A percentile compares a stretch with the other conserved stretches of the same genome.
These are phyloP conservation scores for Blumeria hordei DNA, from an alignment of 2,329 filamentous ascomycete species.

Conservation along the genomic window DNA sequence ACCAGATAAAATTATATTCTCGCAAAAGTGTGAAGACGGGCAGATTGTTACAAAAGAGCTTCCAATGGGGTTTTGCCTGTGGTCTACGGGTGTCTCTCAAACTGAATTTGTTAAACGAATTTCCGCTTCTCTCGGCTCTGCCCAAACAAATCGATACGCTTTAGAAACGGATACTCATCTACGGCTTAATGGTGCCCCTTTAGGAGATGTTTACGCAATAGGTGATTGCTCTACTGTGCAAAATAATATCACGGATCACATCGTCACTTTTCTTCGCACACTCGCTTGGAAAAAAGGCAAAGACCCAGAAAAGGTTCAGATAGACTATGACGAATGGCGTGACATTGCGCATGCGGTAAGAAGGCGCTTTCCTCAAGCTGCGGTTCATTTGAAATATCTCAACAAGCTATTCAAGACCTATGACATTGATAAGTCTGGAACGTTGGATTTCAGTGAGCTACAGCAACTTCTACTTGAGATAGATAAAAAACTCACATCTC, in stretches of 20 bases:
- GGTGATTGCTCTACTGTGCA: conserved; percentile 93
- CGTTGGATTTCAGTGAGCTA: conserved; percentile 82
- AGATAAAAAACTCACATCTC: conserved; percentile 76
- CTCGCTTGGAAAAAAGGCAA: conserved; percentile 80
- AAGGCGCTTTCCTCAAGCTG: conserved; percentile 74
- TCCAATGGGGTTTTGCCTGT: conserved; percentile 86
- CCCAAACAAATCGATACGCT: conserved; percentile 72
- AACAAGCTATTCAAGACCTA: conserved; percentile 82
- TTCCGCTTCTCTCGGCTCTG: conserved; percentile 47
- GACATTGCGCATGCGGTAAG: conserved; percentile 61
- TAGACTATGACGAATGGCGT: conserved; percentile 77
- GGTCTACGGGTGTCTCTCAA: conserved; percentile 89
- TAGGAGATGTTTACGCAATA: conserved; percentile 90
- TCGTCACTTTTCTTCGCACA: conserved; percentile 70
- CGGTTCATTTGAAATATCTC: conserved; percentile 64
- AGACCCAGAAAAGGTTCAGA: conserved; percentile 66
- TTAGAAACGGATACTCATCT: conserved; percentile 89
- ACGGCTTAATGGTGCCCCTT: conserved; percentile 62
- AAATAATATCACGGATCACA: conserved; percentile 84
- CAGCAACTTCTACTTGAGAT: conserved; percentile 75
- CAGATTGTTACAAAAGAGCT: conserved; percentile 69
- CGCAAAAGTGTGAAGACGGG: conserved; percentile 53
- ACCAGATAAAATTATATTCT: conserved; percentile 66
- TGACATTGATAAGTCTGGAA: conserved; percentile 80
- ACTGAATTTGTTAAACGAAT: conserved; percentile 57